Base-by-base conservation (phyloP, 345 rosid species). In the Citrus medica region DNA sequence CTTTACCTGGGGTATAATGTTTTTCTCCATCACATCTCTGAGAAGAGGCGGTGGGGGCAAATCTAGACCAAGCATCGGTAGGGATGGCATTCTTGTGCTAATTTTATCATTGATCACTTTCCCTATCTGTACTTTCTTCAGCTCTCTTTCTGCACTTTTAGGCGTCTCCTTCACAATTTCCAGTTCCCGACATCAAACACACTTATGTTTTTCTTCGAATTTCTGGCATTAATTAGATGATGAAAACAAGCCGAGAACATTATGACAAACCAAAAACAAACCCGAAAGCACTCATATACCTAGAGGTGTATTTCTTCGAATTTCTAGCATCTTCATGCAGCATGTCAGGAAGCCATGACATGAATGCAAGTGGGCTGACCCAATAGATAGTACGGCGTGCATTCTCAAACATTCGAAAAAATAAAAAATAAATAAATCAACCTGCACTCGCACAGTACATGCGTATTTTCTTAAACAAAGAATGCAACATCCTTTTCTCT, bases 11-110 rank as follows among this genome's bases (percentile, higher is more conserved):
- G 6, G 98, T 77, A 92, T 94, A 7, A 96, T 96, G 82, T 94
- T 96, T 84, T 96, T 96, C 87, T 96, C 98, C 99, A 94, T 92
- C 79, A 92, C 97, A 74, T 96, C 99, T 87, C 90, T 87, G 86
- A 96, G 94, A 75, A 96, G 93, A 53, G 98, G 99, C 7, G 98
- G 98, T 28, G 98, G 98, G 9, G 99, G 99, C 87, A 96, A 88
- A 87, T 96, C 98, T 72, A 96, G 84, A 33, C 97, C 98, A 82
- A 96, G 98, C 99, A 94, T 94, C 85, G 92, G 27, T 25, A 25
- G 84, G 85, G 89, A 96, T 33, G 97, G 90, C 98, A 92, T 96
- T 84, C 90, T 90, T 75, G 90, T 84, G 90, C 97, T 71, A 82
- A 72, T 67, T 48, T 64, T 81, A 30, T 28, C 76, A 63, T 35